Conservation (phyloP, 108 stramenopile genomes). For the Nannochloropsis salina region DNA sequence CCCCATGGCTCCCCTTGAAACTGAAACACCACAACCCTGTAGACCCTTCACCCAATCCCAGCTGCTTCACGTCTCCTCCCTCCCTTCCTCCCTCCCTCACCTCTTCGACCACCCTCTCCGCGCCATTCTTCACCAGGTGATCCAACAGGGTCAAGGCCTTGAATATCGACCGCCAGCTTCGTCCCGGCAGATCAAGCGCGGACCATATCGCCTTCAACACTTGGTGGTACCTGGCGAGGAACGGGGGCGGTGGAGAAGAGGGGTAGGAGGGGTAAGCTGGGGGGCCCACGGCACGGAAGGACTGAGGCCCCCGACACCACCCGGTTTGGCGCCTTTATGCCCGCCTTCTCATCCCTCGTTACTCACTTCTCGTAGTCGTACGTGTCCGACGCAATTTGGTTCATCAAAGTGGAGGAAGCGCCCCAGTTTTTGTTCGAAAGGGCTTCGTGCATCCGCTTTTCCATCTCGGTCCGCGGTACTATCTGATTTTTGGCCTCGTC, state of each 20-base stretch:
- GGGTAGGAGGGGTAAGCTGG: neutral
- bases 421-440: slow-evolving; percentile 98
- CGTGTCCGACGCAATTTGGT: slow-evolving; percentile 86
- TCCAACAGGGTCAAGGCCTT: slow-evolving; percentile 76
- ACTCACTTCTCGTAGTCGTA: slow-evolving; percentile 76
- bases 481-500: slow-evolving; percentile 73
- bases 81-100: slow-evolving; percentile 63
- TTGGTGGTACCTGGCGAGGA: neutral
- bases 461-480: slow-evolving; percentile 84
- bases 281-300: neutral
- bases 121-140: slow-evolving; percentile 87
- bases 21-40: neutral
- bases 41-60: neutral
- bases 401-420: slow-evolving; percentile 83
- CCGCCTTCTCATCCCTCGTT: slow-evolving; percentile 30
- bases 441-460: slow-evolving; percentile 88
- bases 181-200: slow-evolving; percentile 43
- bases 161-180: slow-evolving; percentile 32
- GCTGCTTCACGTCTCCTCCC: neutral
- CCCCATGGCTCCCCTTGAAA: neutral
- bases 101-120: slow-evolving; percentile 86
- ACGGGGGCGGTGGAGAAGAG: neutral
- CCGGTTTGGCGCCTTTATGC: slow-evolving; percentile 34
- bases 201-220: slow-evolving; percentile 46
- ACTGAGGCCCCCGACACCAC: slow-evolving; percentile 56